A percentile compares a stretch with the other conserved stretches of the same genome.
Evolutionary conservation across 495 filamentous ascomycete genomes (phyloP).

Genomic region (Cercophora scortea): DNA sequence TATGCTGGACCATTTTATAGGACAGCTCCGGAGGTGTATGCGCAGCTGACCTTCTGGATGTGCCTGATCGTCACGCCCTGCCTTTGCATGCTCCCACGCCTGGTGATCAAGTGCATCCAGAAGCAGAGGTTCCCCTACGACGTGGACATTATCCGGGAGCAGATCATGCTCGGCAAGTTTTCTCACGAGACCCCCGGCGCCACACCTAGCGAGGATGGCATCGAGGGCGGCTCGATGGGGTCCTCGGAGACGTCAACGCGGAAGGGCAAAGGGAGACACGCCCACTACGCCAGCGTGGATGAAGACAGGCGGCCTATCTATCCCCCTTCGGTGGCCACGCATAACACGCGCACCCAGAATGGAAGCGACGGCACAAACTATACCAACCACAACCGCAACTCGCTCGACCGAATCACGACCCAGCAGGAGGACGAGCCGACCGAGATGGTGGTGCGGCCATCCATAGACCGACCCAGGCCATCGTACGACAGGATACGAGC

Average conservation of each 20-base stretch:
- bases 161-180: constrained; percentile 74
- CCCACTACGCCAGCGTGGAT: constrained; percentile 53
- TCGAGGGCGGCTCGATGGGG: constrained; percentile 28
- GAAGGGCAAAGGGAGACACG: constrained; percentile 45
- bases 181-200: constrained; percentile 20
- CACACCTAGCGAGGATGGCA: constrained; percentile 13
- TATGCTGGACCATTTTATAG: constrained; percentile 65
- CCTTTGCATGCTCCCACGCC: constrained; percentile 76
- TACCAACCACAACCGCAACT: constrained; percentile 56
- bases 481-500: constrained; percentile 71
- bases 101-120: constrained; percentile 75
- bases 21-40: constrained; percentile 70
- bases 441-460: constrained; percentile 37
- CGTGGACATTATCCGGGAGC: constrained; percentile 93
- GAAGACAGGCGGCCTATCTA: constrained; percentile 88
- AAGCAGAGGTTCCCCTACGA: constrained; percentile 91
- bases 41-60: constrained; percentile 78
- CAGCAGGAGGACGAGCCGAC: constrained; percentile 22
- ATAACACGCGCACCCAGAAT: constrained; percentile 78
- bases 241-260: constrained; percentile 38
- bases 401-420: constrained; percentile 20
- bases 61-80: constrained; percentile 64
- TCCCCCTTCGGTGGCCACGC: constrained; percentile 75
- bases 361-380: constrained; percentile 93
- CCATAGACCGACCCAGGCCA: constrained; percentile 63